Percentiles rank a stretch among this genome's conserved stretches.
phyloP scores from a whole-genome alignment of 441 rosid genomes.

The Isatis lusitanica region DNA sequence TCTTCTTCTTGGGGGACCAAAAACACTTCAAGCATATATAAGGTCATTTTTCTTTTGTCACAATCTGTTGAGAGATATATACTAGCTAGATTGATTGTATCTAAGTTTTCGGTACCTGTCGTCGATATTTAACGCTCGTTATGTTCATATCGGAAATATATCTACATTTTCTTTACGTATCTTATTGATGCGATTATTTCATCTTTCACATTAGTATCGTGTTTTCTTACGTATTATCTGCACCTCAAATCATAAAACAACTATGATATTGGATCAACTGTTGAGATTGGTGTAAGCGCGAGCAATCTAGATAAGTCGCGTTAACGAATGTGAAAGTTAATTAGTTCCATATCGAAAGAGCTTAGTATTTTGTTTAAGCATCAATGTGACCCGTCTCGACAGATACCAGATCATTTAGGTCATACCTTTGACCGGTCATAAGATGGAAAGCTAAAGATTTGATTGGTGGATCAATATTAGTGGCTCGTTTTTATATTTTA shows the following conservation, averaged over 20 bases:
- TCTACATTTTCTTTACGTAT: background rate
- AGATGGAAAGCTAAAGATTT: conserved; percentile 2
- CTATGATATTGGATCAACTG: background rate
- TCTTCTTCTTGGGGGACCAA: conserved; percentile 42
- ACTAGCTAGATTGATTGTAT: conserved; percentile 30
- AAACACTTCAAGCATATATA: conserved; percentile 26
- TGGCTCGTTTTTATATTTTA: background rate
- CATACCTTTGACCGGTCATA: conserved; percentile 15
- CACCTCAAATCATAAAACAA: background rate
- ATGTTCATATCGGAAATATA: conserved; percentile 12
- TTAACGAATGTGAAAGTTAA: background rate
- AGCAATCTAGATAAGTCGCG: background rate
- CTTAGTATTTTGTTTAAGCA: background rate
- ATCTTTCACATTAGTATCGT: background rate
- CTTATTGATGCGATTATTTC: conserved; percentile 11
- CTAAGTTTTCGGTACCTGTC: conserved; percentile 27
- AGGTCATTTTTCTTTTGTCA: conserved; percentile 29
- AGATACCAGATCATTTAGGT: conserved; percentile 16
- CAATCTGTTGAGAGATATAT: conserved; percentile 19
- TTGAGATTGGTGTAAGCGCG: background rate
- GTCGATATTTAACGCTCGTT: background rate
- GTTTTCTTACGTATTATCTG: background rate
- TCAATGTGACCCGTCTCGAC: background rate
- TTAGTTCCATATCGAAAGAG: background rate
- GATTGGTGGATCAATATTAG: background rate